These are phyloP conservation scores for Cardamine occulta DNA, from an alignment of 345 rosid genomes.

Conservation along the genomic window DNA sequence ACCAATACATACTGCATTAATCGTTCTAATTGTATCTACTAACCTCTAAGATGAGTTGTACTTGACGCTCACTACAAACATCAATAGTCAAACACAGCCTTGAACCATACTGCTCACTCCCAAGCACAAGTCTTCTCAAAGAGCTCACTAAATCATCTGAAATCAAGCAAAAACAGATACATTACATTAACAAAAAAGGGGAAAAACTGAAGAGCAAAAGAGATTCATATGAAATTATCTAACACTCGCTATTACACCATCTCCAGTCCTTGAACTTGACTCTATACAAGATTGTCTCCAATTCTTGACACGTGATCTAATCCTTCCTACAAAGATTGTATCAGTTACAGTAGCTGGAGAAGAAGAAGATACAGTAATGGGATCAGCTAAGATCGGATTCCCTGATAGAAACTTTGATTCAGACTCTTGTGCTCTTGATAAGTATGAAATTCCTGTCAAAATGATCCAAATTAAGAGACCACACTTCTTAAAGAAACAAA, in stretches of 20 bases:
- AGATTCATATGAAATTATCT: slow-evolving; percentile 23
- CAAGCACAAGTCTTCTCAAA: slow-evolving; percentile 60
- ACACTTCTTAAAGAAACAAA: slow-evolving; percentile 9
- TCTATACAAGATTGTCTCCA: slow-evolving; percentile 65
- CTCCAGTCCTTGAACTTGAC: slow-evolving; percentile 42
- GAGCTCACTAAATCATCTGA: slow-evolving; percentile 65
- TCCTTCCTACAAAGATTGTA: slow-evolving; percentile 65
- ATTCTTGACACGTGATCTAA: slow-evolving; percentile 64
- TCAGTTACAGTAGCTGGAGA: slow-evolving; percentile 68
- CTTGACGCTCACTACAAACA: slow-evolving; percentile 87
- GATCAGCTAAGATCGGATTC: slow-evolving; percentile 53
- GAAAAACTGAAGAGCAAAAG: not conserved
- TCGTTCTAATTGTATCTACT: slow-evolving; percentile 30
- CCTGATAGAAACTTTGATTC: slow-evolving; percentile 58
- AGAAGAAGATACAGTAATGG: slow-evolving; percentile 48
- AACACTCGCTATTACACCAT: slow-evolving; percentile 59
- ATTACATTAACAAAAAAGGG: not conserved
- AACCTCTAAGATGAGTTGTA: slow-evolving; percentile 68
- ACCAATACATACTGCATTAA: not conserved
- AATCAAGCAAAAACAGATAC: slow-evolving; percentile 26
- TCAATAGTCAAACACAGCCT: slow-evolving; percentile 80
- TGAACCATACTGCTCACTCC: slow-evolving; percentile 62
- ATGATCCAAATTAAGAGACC: slow-evolving; percentile 16
- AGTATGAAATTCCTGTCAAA: slow-evolving; percentile 75
- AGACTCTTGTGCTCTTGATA: slow-evolving; percentile 83